Base-by-base conservation (phyloP, 176 grass and related monocot species). In the Melocanna baccifera region DNA sequence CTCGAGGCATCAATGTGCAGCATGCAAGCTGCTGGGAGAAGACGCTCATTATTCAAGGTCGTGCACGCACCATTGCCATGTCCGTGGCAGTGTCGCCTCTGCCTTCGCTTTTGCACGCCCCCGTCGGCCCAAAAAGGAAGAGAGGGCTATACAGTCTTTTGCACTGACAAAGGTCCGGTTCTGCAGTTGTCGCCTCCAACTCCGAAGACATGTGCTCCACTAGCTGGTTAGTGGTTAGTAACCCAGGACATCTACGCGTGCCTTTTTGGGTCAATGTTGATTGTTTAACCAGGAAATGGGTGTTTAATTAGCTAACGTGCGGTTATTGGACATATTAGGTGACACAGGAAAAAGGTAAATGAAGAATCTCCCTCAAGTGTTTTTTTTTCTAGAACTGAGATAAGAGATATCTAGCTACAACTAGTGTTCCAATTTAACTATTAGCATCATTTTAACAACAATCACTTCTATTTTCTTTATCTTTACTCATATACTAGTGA, bases 21-120 rank as follows among this genome's bases (percentile, higher is more conserved):
- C 81, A 58, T 15, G 57, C 68, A 61, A 45, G 46, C 51, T 55
- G 58, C 84, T 58, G 57, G 26, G 29, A 57, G 56, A 12, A 76
- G 51, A 71, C 18, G 55, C 64, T 82, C 83, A 90, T 90, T 70
- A 83, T 83, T 58, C 88, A 74, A 16, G 59, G 32, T 7, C 62
- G 40, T 29, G 86, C 78, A 82, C 65, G 45, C 83, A 67, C 40
- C 71, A 39, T 51, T 76, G 64, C 37, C 72, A 4, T 72, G 79
- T 70, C 83, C 48, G 68, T 84, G 72, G 26, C 71, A 12, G 25
- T 32, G 59, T 83, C 67, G 58, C 47, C 28, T 46, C 64, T 81
- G 83, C 41, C 22, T 20, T 58, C 83, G n/a, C 84, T 82, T 90
- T 83, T 78, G 3, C 72, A 42, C 66, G 29, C 58, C 19, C 19